These are phyloP conservation scores for Globomyces sp. DNA, from an alignment of 371 early-diverging fungal species.

Conservation along the genomic window DNA sequence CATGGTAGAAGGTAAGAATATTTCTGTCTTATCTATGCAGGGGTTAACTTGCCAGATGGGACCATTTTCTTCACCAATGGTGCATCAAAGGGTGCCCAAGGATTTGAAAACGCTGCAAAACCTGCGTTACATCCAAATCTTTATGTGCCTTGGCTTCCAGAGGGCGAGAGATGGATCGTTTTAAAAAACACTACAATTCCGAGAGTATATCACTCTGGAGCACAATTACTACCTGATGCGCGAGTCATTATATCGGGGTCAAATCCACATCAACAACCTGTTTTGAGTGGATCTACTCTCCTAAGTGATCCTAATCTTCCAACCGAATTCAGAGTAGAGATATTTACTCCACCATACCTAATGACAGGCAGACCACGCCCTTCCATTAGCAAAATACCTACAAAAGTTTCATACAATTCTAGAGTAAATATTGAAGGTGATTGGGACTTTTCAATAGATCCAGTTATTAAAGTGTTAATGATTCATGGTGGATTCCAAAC, in stretches of 20 bases:
- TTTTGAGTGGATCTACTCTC: too few species aligned
- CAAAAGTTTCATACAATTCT: too few species aligned
- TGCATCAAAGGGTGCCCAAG: not conserved
- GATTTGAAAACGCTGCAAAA: not conserved
- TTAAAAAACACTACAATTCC: not conserved
- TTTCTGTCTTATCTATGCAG: too few species aligned
- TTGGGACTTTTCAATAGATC: too few species aligned
- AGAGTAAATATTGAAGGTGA: too few species aligned
- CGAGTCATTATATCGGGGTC: not conserved
- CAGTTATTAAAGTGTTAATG: too few species aligned
- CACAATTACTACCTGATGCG: not conserved
- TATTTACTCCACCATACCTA: not conserved
- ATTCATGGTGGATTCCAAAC: too few species aligned
- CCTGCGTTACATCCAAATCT: not conserved
- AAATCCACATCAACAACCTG: not conserved
- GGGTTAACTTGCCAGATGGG: not conserved
- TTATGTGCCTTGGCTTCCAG: not conserved
- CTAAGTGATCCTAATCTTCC: not conserved
- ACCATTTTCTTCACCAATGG: not conserved
- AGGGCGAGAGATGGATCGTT: not conserved
- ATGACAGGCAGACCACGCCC: not conserved
- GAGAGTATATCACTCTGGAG: slow-evolving; percentile 1
- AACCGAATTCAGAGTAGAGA: not conserved
- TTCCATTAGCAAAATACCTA: too few species aligned
- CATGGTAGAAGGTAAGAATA: too few species aligned